Conservation (phyloP, 495 filamentous ascomycete genomes). For the Xylaria nigripes region DNA sequence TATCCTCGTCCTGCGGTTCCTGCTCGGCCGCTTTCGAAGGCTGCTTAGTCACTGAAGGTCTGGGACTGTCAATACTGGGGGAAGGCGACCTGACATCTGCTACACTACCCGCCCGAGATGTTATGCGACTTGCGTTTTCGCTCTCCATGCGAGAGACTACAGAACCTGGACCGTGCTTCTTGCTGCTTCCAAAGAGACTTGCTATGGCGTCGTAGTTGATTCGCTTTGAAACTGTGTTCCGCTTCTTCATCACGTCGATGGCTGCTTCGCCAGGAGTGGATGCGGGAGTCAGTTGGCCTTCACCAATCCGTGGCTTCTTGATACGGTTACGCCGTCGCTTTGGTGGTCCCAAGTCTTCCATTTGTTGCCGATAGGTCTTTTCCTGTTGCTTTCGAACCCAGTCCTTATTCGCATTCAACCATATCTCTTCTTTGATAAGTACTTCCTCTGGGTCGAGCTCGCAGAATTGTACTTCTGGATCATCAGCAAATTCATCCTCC, state of each 20-base stretch:
- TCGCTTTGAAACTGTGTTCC: slow-evolving; percentile 62
- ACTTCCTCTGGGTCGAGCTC: slow-evolving; percentile 61
- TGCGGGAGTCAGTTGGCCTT: slow-evolving; percentile 48
- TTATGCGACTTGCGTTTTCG: slow-evolving; percentile 16
- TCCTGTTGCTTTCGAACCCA: slow-evolving; percentile 77
- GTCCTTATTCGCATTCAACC: slow-evolving; percentile 88
- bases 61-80: not conserved
- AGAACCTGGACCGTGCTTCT: slow-evolving; percentile 31
- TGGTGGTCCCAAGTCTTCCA: slow-evolving; percentile 46
- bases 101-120: slow-evolving; percentile 19
- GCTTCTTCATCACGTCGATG: slow-evolving; percentile 60
- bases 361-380: slow-evolving; percentile 58
- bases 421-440: slow-evolving; percentile 75
- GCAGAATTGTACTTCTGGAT: slow-evolving; percentile 75
- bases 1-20: slow-evolving; percentile 14
- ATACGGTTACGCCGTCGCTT: slow-evolving; percentile 42
- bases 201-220: slow-evolving; percentile 74
- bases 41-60: slow-evolving; percentile 4
- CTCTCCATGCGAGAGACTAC: slow-evolving; percentile 21
- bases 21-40: slow-evolving; percentile 13
- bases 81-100: slow-evolving; percentile 8
- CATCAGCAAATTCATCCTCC: slow-evolving; percentile 73
- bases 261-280: slow-evolving; percentile 64
- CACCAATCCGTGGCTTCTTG: slow-evolving; percentile 50
- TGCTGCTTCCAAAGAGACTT: slow-evolving; percentile 35